Evolutionary conservation across 768 basidiomycete species (phyloP).

Genomic region (Pleurotus djamor): DNA sequence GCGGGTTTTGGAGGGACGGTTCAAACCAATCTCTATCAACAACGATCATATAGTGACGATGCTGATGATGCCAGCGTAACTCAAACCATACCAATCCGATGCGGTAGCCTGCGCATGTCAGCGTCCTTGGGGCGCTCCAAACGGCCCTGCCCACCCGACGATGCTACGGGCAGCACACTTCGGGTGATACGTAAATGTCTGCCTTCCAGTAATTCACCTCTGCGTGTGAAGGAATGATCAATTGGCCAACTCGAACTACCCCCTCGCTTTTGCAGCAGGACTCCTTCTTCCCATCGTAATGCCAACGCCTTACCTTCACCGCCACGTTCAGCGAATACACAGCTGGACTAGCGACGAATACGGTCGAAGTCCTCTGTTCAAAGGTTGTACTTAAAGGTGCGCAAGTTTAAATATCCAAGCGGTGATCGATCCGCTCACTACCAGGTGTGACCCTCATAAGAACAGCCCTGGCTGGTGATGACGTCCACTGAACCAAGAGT

Average conservation of each 20-base stretch:
- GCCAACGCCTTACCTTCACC: background rate
- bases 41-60: background rate
- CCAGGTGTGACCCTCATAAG: too few relatives aligned
- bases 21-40: background rate
- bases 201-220: background rate
- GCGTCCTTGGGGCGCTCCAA: background rate
- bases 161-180: background rate
- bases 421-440: too few relatives aligned
- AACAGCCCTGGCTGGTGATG: too few relatives aligned
- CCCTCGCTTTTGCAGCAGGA: background rate
- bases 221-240: slow-evolving; percentile 2
- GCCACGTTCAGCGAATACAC: too few relatives aligned
- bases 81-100: background rate
- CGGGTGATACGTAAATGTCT: background rate
- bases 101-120: background rate
- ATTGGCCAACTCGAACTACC: background rate
- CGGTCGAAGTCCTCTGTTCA: too few relatives aligned
- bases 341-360: background rate
- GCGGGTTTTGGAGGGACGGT: background rate
- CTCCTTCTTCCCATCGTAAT: background rate
- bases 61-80: background rate
- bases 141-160: background rate
- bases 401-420: too few relatives aligned
- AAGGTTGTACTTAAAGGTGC: too few relatives aligned
- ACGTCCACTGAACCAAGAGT: too few relatives aligned